Percentiles rank a stretch among this genome's conserved stretches.
phyloP scores from a whole-genome alignment of 129 eudicot genomes.

The Scalesia atractyloides region DNA sequence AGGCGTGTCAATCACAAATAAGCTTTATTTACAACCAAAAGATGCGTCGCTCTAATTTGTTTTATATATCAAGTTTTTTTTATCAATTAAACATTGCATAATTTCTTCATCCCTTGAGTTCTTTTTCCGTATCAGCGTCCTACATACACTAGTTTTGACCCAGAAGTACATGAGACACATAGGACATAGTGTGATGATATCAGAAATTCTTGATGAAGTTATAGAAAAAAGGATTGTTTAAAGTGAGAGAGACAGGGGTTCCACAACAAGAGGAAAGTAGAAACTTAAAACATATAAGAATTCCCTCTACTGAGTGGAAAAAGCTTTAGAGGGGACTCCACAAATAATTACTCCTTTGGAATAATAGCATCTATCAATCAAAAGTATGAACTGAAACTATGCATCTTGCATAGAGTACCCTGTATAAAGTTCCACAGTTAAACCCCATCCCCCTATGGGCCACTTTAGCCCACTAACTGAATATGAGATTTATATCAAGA shows the following conservation, averaged over 20 bases:
- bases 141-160: too few species aligned
- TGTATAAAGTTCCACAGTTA: slow-evolving; percentile 20
- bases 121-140: too few species aligned
- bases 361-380: slow-evolving; percentile 37
- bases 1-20: too few species aligned
- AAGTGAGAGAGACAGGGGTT: slow-evolving; percentile 1
- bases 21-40: too few species aligned
- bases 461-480: slow-evolving; percentile 30
- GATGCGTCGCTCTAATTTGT: too few species aligned
- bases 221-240: slow-evolving; percentile 3
- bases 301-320: slow-evolving; percentile 20
- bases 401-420: slow-evolving; percentile 22
- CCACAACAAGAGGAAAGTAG: slow-evolving; percentile 17
- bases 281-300: not conserved
- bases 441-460: slow-evolving; percentile 22
- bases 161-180: not conserved
- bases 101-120: too few species aligned
- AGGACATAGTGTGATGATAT: slow-evolving; percentile 12
- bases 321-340: slow-evolving; percentile 27
- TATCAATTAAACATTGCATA: too few species aligned
- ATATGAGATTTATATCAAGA: slow-evolving; percentile 22
- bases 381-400: slow-evolving; percentile 20
- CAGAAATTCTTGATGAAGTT: slow-evolving; percentile 14
- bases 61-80: too few species aligned
- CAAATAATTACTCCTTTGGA: slow-evolving; percentile 31